Base-by-base conservation (phyloP, 1,284 basidiomycete species). In the Coniferiporia weirii region DNA sequence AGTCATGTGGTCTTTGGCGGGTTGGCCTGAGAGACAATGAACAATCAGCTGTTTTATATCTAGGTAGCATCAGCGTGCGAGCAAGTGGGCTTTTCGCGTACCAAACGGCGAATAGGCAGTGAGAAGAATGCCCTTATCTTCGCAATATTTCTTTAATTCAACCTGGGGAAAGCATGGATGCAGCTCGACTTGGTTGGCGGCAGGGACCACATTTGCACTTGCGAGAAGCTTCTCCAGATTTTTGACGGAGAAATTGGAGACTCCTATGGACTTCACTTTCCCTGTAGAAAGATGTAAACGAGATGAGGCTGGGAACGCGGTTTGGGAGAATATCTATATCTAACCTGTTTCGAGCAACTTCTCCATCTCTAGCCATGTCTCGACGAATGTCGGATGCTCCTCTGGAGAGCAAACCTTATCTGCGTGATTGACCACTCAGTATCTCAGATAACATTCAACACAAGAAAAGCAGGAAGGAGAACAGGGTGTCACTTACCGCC, bases 341-440 rank as follows among this genome's bases (percentile, higher is more conserved):
- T n/a, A n/a, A 70, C 79, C 79, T 19, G 73, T 73, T 17, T 71
- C 73, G 15, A 81, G 68, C 0, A 84, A 65, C 60, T 75, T 76
- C 70, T 86, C 83, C 81, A 85, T 83, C 56, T 78, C 75, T 52
- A 70, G 71, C 84, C 84, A 87, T 0, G 83, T 85, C 57, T 85
- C 75, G 60, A 72, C 63, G 53, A 69, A 65, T 12, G 56, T 22
- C 19, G 56, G 80, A 63, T 73, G 72, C 51, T 81, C 78, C 8
- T 79, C 73, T 0, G 76, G 73, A 47, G 66, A 64, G 12, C 78
- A 62, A 4, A 69, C 66, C 35, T 64, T 63, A 8, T 56, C 66
- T 66, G 60, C 15, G 57, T 61, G 51, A 52, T 20, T 32, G 50
- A 17, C 17, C 17, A 46, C 4, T n/a, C 44, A 46, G 19, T 9